phyloP scores from a whole-genome alignment of 2,329 filamentous ascomycete species.

The Exophiala phaeomuriformis region DNA sequence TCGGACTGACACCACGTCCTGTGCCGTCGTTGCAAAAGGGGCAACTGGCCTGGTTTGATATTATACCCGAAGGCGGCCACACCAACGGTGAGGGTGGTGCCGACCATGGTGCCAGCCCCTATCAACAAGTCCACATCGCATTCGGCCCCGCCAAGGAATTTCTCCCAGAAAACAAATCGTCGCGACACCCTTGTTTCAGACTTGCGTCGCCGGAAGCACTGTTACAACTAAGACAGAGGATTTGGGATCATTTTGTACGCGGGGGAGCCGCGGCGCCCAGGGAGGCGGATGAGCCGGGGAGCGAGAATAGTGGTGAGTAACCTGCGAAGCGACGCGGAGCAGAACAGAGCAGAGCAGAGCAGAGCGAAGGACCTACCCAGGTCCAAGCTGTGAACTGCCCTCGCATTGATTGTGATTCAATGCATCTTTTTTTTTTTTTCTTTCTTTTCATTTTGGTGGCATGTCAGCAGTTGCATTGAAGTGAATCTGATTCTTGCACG shows the following conservation, averaged over 20 bases:
- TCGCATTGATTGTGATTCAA: neutral
- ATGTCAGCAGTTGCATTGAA: no score
- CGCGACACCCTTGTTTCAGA: slow-evolving; percentile 55
- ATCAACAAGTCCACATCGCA: slow-evolving; percentile 49
- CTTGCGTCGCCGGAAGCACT: slow-evolving; percentile 45
- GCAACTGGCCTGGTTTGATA: slow-evolving; percentile 47
- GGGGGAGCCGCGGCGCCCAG: slow-evolving; percentile 47
- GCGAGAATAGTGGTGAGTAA: slow-evolving; percentile 36
- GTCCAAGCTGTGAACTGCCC: no score
- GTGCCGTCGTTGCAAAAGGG: slow-evolving; percentile 49
- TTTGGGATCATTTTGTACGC: slow-evolving; percentile 47
- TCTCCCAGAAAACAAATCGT: slow-evolving; percentile 36
- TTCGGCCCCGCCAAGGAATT: slow-evolving; percentile 48
- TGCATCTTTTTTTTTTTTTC: neutral
- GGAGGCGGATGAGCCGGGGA: slow-evolving; percentile 51
- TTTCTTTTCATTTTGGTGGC: no score
- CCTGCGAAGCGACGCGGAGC: neutral
- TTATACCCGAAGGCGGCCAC: neutral
- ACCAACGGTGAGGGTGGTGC: neutral
- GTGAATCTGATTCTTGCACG: no score
- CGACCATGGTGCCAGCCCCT: neutral
- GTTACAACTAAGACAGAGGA: slow-evolving; percentile 39
- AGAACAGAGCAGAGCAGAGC: no score
- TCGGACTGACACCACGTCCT: slow-evolving; percentile 47
- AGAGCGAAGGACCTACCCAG: no score